A percentile compares a stretch with the other conserved stretches of the same genome.
Conservation (phyloP, 768 basidiomycete species). For the Lactifluus pinguis region DNA sequence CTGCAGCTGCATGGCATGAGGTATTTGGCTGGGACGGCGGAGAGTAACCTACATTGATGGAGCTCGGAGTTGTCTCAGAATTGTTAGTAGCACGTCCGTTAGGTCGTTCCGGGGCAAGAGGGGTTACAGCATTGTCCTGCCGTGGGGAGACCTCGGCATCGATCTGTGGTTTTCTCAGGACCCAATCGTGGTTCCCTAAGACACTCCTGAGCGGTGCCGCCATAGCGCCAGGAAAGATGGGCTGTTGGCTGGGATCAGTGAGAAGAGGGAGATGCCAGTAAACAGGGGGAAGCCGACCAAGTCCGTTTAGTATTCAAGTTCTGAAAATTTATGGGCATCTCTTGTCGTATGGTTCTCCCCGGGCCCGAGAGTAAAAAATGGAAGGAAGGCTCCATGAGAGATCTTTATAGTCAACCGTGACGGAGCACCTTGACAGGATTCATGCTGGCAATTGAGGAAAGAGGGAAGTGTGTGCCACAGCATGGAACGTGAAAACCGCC, state of each 20-base stretch:
- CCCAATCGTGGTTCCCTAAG: background rate
- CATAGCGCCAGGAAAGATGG: background rate
- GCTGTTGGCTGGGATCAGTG: background rate
- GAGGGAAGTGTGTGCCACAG: too few species aligned
- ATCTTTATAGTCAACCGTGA: background rate
- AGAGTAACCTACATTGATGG: background rate
- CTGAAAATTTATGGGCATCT: background rate
- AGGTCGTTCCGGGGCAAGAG: background rate
- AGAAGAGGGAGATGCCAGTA: background rate
- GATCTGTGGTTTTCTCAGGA: background rate
- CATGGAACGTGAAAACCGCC: too few species aligned
- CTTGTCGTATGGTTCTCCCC: background rate
- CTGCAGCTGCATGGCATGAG: background rate
- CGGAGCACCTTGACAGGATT: too few species aligned
- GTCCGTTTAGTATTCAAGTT: background rate
- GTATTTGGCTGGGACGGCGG: background rate
- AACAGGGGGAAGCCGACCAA: background rate
- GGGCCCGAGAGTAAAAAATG: too few species aligned
- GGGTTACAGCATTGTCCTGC: background rate
- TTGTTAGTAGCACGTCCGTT: background rate
- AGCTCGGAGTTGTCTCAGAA: background rate
- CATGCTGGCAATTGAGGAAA: background rate
- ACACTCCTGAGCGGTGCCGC: slow-evolving; percentile 1
- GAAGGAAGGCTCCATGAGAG: background rate
- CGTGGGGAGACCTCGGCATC: background rate